phyloP scores from a whole-genome alignment of 2,329 filamentous ascomycete species.

The Botryotinia narcissicola region DNA sequence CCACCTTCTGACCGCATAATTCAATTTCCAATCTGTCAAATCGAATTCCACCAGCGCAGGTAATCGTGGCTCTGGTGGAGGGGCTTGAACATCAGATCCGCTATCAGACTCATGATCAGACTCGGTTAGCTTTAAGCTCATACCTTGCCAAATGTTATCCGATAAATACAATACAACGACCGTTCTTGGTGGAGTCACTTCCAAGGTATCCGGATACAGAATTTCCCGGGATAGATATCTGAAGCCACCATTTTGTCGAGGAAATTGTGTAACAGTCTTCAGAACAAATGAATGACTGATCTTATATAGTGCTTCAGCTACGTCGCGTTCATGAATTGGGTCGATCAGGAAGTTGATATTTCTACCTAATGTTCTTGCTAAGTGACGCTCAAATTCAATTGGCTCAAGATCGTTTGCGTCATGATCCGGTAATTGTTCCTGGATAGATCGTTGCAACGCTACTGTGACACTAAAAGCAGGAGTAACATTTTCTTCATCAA shows the following conservation, averaged over 20 bases:
- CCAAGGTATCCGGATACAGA: neutral
- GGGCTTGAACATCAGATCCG: neutral
- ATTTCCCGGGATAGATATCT: neutral
- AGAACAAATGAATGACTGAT: constrained; percentile 1
- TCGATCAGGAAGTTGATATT: neutral
- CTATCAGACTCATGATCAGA: neutral
- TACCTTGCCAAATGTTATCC: neutral
- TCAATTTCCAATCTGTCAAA: neutral
- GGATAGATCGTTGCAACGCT: neutral
- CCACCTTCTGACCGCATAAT: neutral
- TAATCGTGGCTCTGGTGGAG: neutral
- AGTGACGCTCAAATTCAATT: neutral
- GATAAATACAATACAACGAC: neutral
- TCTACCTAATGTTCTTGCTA: neutral
- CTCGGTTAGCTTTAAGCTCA: neutral
- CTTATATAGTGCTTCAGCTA: neutral
- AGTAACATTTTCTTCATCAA: no score
- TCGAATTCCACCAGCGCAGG: neutral
- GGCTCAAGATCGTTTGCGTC: neutral
- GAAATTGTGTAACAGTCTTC: neutral
- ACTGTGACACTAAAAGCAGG: neutral
- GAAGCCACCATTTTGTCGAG: neutral
- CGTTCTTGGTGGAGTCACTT: neutral
- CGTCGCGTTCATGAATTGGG: neutral
- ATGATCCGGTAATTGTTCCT: neutral